Base-by-base conservation (phyloP, 225 moss, liverwort and hornwort species). In the Asterella californica region DNA sequence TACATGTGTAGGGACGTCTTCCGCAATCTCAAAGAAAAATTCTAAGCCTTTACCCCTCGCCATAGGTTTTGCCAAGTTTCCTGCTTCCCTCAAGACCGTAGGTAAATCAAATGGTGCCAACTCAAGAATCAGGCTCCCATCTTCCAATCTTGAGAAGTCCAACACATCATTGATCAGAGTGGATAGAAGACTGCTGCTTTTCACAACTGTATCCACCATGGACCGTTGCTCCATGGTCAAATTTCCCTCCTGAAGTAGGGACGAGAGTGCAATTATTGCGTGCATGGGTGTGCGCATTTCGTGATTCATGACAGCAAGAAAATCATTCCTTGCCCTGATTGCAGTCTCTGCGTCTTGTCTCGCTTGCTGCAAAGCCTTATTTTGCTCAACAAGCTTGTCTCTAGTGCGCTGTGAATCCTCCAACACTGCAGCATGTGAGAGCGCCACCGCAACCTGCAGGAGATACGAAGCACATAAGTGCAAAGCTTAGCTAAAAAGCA, bases 251-350 rank as follows among this genome's bases (percentile, higher is more conserved):
- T 94, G 96, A 21, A 96, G 85, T 71, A 96, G 74, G 15, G 96
- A 96, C 10, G 96, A 96, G 75, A 96, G 86, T 15, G 96, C 96
- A 78, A 94, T 96, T 68, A 96, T 91, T 36, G 96, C 94, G 59
- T 96, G 96, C 96, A 96, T 96, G 30, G 96, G 96, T 6, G 96
- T 96, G 5, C 96, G 91, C 96, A 96, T 96, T 79, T 96, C 96
- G 76, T 96, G 96, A 78, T 96, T 96, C 96, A 96, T 96, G 70
- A 96, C 96, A 38, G 91, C 90, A 74, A 96, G 70, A 77, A 96
- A 96, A 74, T 96, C 94, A 76, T 96, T 96, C 53, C 96, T 94
- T 2, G 96, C 96, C 46, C 83, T 85, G 55, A 96, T 87, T 4
- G 94, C 96, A 11, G 94, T 94, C 79, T 91, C 94, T 32, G 96